Conservation (phyloP, 371 early-diverging fungal genomes). For the Circinella umbellata region DNA sequence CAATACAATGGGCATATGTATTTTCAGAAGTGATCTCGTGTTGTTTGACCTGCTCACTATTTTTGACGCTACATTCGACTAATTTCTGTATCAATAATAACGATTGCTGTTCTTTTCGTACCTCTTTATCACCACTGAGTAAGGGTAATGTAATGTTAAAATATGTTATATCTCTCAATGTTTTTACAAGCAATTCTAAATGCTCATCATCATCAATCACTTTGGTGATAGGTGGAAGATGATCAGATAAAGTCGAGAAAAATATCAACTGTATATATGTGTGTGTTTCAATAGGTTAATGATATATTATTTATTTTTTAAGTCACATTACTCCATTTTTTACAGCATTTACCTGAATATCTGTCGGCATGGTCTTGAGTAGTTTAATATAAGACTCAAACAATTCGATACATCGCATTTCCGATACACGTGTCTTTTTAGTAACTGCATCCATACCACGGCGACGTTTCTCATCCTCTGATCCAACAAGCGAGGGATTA, state of each 20-base stretch:
- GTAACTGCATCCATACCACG: slow-evolving; percentile 61
- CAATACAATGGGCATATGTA: slow-evolving; percentile 19
- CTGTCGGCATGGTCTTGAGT: slow-evolving; percentile 15
- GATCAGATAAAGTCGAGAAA: slow-evolving; percentile 26
- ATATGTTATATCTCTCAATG: slow-evolving; percentile 23
- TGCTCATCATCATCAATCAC: slow-evolving; percentile 26
- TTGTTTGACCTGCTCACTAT: slow-evolving; percentile 9
- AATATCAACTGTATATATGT: slow-evolving; percentile 15
- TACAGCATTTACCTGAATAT: slow-evolving; percentile 16
- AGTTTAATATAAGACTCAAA: slow-evolving; percentile 32
- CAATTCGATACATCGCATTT: slow-evolving; percentile 49
- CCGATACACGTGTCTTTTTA: slow-evolving; percentile 49
- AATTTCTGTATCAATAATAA: slow-evolving; percentile 18
- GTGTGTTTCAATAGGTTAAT: neutral
- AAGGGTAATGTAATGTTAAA: slow-evolving; percentile 28
- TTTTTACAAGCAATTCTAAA: slow-evolving; percentile 17
- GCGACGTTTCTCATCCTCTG: slow-evolving; percentile 27
- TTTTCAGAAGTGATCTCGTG: slow-evolving; percentile 16
- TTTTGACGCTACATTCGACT: slow-evolving; percentile 26
- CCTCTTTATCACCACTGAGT: neutral
- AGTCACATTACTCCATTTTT: too few species aligned
- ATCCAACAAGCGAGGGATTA: slow-evolving; percentile 15
- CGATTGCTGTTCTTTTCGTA: neutral
- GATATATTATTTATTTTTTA: neutral
- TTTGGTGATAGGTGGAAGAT: slow-evolving; percentile 23